Evolutionary conservation across 345 rosid species (phyloP).

Genomic region (Hibiscus syriacus): DNA sequence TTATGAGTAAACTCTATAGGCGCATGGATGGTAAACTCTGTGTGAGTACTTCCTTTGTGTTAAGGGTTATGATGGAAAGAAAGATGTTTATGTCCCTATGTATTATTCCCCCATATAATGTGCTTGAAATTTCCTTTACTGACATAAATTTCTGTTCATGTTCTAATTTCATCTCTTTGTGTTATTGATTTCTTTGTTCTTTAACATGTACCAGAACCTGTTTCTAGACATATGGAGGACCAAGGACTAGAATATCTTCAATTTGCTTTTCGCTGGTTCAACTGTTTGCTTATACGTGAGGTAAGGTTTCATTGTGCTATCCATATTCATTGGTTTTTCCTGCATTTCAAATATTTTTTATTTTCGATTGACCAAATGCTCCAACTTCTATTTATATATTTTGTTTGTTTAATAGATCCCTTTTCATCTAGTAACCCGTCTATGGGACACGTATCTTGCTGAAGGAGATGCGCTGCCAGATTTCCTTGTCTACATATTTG

Average conservation of each 20-base stretch:
- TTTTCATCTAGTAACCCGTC: constrained; percentile 72
- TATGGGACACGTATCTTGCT: constrained; percentile 99
- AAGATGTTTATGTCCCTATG: neutral
- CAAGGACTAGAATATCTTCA: constrained; percentile 98
- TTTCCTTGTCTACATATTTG: constrained; percentile 91
- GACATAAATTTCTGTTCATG: neutral
- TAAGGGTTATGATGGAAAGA: neutral
- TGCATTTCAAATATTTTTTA: neutral
- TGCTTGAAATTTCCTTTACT: neutral
- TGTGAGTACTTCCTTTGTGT: neutral
- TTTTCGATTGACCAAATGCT: constrained; percentile 1
- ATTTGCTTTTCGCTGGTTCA: constrained; percentile 99
- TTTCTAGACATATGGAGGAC: constrained; percentile 92
- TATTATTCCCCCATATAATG: neutral
- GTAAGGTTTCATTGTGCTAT: constrained; percentile 52
- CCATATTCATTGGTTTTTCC: neutral
- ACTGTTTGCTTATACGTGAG: constrained; percentile 96
- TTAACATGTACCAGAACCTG: constrained; percentile 58
- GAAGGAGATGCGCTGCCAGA: constrained; percentile 99
- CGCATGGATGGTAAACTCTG: no score
- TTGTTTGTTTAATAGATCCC: constrained; percentile 53
- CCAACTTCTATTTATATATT: neutral
- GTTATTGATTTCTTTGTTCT: constrained; percentile 4
- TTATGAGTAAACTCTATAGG: no score
- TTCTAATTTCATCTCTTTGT: constrained; percentile 7